Percentiles rank a stretch among this genome's conserved stretches.
phyloP scores from a whole-genome alignment of 2,329 filamentous ascomycete genomes.

The Alternaria triticina region DNA sequence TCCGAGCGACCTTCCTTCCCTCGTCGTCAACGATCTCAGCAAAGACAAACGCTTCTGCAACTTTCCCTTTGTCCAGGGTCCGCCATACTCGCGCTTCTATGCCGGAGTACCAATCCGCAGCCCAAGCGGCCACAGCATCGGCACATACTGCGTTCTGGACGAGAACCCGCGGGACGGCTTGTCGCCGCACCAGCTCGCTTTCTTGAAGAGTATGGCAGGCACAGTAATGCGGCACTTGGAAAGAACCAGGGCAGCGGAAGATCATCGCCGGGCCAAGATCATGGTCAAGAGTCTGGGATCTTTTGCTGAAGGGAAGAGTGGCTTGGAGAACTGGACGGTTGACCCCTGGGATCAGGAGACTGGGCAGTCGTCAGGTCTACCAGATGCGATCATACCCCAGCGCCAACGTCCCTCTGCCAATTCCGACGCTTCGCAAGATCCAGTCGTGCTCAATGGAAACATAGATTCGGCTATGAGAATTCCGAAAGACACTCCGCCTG shows the following conservation, averaged over 20 bases:
- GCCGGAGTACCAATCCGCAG: constrained; percentile 68
- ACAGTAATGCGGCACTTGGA: constrained; percentile 68
- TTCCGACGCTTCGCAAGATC: constrained; percentile 21
- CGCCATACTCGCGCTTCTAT: constrained; percentile 55
- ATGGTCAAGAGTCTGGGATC: constrained; percentile 56
- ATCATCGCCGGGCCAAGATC: constrained; percentile 60
- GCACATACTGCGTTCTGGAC: constrained; percentile 66
- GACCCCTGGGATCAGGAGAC: constrained; percentile 39
- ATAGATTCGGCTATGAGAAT: constrained; percentile 27
- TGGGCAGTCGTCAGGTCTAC: constrained; percentile 9
- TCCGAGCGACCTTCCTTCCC: constrained; percentile 27
- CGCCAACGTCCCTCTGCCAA: constrained; percentile 28
- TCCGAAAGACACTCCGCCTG: constrained; percentile 14
- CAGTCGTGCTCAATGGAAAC: constrained; percentile 25
- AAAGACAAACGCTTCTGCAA: constrained; percentile 49
- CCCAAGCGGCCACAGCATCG: constrained; percentile 63
- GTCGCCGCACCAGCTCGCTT: constrained; percentile 56
- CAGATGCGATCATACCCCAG: constrained; percentile 22
- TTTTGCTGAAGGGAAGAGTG: constrained; percentile 47
- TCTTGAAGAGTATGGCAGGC: constrained; percentile 61
- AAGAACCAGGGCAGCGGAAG: constrained; percentile 59
- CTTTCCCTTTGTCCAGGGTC: constrained; percentile 41
- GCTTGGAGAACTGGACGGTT: constrained; percentile 42
- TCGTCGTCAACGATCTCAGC: constrained; percentile 43
- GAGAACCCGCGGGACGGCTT: constrained; percentile 62